Evolutionary conservation across 208 protist genomes (phyloP), one percentile per base, ranked within the genome.

Genomic region (Trypanosoma theileri): DNA sequence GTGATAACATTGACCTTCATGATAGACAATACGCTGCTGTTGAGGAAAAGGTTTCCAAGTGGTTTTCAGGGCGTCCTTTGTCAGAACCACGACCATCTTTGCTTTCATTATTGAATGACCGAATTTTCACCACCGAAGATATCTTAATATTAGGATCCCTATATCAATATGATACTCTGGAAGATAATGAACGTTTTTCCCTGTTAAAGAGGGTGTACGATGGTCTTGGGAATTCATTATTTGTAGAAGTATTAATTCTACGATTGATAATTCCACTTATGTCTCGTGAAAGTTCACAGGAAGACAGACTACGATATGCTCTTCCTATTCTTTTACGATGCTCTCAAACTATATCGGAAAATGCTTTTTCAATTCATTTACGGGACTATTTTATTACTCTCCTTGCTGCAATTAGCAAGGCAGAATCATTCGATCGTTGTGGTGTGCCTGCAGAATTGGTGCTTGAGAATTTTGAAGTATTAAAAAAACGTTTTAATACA

Each of bases 311-410:
- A 52, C 70, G 75, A 17, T 90, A 79, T 58, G 63, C 75, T 31
- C 66, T 88, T 31, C 85, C 81, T 3, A 78, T 91, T 60, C 58
- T 88, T 14, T 59, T 91, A 12, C 71, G 80, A 46, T 85, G 77
- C 45, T 57, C 55, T 42, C 42, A 31, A 4, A 56, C 51, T 24
- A 2, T 91, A 12, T 77, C 64, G 22, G 42, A 22, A 11, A 60
- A 24, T 16, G 72, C 44, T 52, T 86, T 91, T 69, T 17, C 57
- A 17, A 42, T 42, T 7, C 1, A 69, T 12, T 31, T 89, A 65
- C 69, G 76, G 4, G 73, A 79, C 21, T 86, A 71, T 69, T 82
- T 89, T 16, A 58, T 66, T 0, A 66, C 59, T 4, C 63, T 86
- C 41, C 52, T 89, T 13, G 54, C 44, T 14, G 69, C 53, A 54